Evolutionary conservation across 2,329 filamentous ascomycete species (phyloP), one percentile per base, ranked within the genome.

Genomic region (Venturia asperata): DNA sequence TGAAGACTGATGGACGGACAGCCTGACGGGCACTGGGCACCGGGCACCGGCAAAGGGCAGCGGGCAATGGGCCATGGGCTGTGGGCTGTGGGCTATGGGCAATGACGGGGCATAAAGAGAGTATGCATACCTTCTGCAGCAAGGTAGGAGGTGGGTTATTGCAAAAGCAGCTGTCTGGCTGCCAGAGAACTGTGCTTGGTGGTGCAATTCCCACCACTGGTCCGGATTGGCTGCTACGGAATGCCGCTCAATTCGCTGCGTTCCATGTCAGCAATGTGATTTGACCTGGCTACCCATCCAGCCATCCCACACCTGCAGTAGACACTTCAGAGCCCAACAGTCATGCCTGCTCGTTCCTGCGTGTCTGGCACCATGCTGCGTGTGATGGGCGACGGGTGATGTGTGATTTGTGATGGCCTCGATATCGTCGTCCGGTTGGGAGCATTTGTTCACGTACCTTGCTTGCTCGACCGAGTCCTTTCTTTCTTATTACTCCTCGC

Each of bases 261-360:
- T 34, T 58, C 52, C 52, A 58, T n/a, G 52, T 39, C 52, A 58
- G 52, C 52, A 58, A 58, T 58, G 52, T 58, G 52, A 58, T 58
- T 58, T 37, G 52, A 11, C 30, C 27, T 37, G 27, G 49, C 24
- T 10, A 7, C 21, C 19, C 24, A n/a, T 56, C 11, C 52, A 56
- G 24, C 5, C 27, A 37, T 37, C 19, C 52, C 37, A 41, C 47
- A n/a, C 30, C 17, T 55, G 49, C 49, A 56, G 21, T 13, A 11
- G 19, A 49, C 45, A 13, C 45, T 45, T 1, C 45, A 2, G 7
- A 2, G 13, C 45, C 10, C n/a, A 10, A 47, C 43, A 21, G 2
- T 19, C 6, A 10, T 24, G n/a, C n/a, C 45, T 13, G 45, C 45
- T 24, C n/a, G 45, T 49, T 27, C 47, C 47, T 52, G 47, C 47